A percentile compares a stretch with the other conserved stretches of the same genome.
Conservation (phyloP, 208 protist species). For the Wallacemonas sp. region DNA sequence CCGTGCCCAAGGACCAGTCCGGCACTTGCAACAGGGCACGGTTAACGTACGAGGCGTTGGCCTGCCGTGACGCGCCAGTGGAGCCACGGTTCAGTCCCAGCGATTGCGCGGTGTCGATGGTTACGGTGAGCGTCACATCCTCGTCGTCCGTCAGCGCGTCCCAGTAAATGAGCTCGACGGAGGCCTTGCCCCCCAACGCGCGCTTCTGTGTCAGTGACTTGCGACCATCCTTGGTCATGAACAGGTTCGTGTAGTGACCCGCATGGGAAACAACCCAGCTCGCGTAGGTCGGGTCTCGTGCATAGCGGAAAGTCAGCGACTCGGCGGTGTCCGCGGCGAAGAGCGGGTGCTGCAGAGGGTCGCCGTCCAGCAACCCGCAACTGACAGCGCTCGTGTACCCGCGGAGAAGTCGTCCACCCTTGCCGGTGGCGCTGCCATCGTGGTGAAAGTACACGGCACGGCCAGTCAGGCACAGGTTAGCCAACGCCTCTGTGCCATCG, state of each 20-base stretch:
- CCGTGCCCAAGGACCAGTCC: constrained; percentile 37
- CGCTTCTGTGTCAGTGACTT: constrained; percentile 52
- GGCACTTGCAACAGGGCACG: constrained; percentile 48
- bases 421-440: constrained; percentile 25
- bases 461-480: constrained; percentile 46
- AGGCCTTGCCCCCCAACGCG: constrained; percentile 32
- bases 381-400: constrained; percentile 26
- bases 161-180: constrained; percentile 69
- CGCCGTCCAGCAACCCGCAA: constrained; percentile 35
- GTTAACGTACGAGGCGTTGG: constrained; percentile 38
- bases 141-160: constrained; percentile 56
- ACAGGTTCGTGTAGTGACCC: constrained; percentile 63
- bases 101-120: constrained; percentile 10
- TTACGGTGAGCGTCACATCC: constrained; percentile 45
- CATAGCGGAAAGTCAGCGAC: constrained; percentile 21
- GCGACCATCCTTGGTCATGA: constrained; percentile 67
- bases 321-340: background rate
- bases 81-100: constrained; percentile 8
- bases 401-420: constrained; percentile 8
- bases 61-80: constrained; percentile 3
- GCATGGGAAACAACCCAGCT: constrained; percentile 78
- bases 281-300: constrained; percentile 42
- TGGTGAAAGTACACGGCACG: constrained; percentile 24
- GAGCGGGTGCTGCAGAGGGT: background rate
- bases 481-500: constrained; percentile 44